These are phyloP conservation scores for Emydomyces testavorans DNA, from an alignment of 2,329 filamentous ascomycete species.

Conservation along the genomic window DNA sequence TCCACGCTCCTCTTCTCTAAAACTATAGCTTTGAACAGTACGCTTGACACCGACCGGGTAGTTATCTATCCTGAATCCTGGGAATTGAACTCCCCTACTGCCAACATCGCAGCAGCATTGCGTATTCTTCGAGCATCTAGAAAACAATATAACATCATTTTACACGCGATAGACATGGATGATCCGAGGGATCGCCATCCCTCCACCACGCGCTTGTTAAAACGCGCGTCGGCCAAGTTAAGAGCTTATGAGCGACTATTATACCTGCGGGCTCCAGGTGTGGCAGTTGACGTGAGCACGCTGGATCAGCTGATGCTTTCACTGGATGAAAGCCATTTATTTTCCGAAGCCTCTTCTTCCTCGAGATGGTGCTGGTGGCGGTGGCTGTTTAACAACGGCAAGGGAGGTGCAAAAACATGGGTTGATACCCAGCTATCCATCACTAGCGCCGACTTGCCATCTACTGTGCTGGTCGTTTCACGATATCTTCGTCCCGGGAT, in stretches of 20 bases:
- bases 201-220: conserved; percentile 14
- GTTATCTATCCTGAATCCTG: conserved; percentile 39
- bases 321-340: neutral
- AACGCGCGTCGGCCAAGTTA: conserved; percentile 28
- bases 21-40: conserved; percentile 27
- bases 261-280: conserved; percentile 34
- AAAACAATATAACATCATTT: conserved; percentile 31
- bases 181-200: conserved; percentile 8
- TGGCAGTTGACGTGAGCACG: conserved; percentile 29
- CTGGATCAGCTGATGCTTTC: conserved; percentile 32
- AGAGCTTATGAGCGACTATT: conserved; percentile 36
- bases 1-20: conserved; percentile 37
- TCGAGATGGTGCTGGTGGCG: neutral
- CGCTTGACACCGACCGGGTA: conserved; percentile 31
- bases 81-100: conserved; percentile 26
- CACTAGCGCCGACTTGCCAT: conserved; percentile 9
- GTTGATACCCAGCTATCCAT: conserved; percentile 8
- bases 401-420: conserved; percentile 8
- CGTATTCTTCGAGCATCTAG: conserved; percentile 31
- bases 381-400: neutral
- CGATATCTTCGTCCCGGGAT: conserved; percentile 5
- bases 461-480: conserved; percentile 11
- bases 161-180: conserved; percentile 33
- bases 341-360: neutral
- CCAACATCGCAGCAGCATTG: conserved; percentile 26